phyloP scores from a whole-genome alignment of 148 eudicot species.

The Silene latifolia region DNA sequence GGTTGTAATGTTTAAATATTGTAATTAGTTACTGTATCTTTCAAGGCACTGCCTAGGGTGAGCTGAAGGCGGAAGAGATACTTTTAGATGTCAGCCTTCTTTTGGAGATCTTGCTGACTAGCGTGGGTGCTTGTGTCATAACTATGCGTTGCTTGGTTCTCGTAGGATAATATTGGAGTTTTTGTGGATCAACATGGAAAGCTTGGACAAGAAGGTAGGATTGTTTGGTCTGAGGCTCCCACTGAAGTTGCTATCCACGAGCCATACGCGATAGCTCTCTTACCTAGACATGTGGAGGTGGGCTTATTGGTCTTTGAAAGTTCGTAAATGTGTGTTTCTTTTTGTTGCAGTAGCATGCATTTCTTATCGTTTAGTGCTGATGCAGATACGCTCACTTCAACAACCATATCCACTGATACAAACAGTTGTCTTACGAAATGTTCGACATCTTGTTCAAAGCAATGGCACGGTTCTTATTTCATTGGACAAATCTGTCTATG shows the following conservation, averaged over 20 bases:
- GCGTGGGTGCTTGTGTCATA: conserved; percentile 1
- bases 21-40: neutral
- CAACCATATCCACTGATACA: conserved; percentile 91
- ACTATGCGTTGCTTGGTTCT: conserved; percentile 27
- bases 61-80: neutral
- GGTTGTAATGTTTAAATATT: neutral
- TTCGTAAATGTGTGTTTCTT: neutral
- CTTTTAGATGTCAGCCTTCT: neutral
- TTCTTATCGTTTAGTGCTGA: conserved; percentile 17
- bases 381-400: conserved; percentile 94
- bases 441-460: conserved; percentile 62
- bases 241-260: conserved; percentile 65
- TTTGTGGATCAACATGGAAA: conserved; percentile 95
- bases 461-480: conserved; percentile 54
- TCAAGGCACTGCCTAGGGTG: neutral
- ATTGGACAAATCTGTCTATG: conserved; percentile 75
- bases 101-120: neutral
- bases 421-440: conserved; percentile 84
- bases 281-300: conserved; percentile 95
- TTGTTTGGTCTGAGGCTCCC: conserved; percentile 98
- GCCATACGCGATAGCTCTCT: conserved; percentile 89
- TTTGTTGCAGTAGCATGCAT: neutral
- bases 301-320: conserved; percentile 7
- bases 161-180: conserved; percentile 93
- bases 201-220: conserved; percentile 87